Conservation (phyloP, 441 rosid genomes). For the Euphorbia schlechtendalii region DNA sequence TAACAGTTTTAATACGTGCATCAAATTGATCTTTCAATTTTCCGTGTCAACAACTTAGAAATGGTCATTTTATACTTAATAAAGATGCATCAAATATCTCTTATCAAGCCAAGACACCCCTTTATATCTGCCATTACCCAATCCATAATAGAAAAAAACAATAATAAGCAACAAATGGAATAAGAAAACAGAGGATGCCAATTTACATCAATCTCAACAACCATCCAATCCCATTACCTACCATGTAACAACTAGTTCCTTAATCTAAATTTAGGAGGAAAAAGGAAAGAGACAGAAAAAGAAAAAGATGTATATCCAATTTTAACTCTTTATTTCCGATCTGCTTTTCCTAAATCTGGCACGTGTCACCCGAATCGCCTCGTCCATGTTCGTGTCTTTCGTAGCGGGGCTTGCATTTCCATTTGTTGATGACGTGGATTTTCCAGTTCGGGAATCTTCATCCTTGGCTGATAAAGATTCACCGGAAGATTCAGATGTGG, state of each 20-base stretch:
- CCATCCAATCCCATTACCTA: constrained; percentile 24
- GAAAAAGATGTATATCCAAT: constrained; percentile 4
- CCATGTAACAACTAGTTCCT: constrained; percentile 18
- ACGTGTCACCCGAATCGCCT: constrained; percentile 39
- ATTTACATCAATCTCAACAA: constrained; percentile 32
- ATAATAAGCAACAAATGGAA: constrained; percentile 41
- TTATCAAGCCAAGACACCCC: constrained; percentile 12
- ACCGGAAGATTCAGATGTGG: constrained; percentile 35
- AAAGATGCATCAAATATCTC: constrained; percentile 14
- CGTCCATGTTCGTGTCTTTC: constrained; percentile 55
- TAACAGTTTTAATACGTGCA: too few relatives aligned
- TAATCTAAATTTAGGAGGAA: constrained; percentile 11
- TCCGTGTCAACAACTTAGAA: constrained; percentile 1
- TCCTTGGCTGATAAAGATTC: constrained; percentile 28
- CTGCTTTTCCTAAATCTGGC: constrained; percentile 46
- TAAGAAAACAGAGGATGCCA: constrained; percentile 17
- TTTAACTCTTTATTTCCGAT: constrained; percentile 32
- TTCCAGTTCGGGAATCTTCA: constrained; percentile 46
- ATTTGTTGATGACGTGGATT: constrained; percentile 31
- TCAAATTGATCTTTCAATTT: background rate
- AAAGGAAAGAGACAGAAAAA: too few relatives aligned
- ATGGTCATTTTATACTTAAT: constrained; percentile 6
- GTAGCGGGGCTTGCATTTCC: constrained; percentile 39
- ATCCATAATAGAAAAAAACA: constrained; percentile 23
- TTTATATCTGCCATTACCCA: constrained; percentile 7